phyloP scores from a whole-genome alignment of 805 yeast genomes.

The Yamadazyma kitorensis region DNA sequence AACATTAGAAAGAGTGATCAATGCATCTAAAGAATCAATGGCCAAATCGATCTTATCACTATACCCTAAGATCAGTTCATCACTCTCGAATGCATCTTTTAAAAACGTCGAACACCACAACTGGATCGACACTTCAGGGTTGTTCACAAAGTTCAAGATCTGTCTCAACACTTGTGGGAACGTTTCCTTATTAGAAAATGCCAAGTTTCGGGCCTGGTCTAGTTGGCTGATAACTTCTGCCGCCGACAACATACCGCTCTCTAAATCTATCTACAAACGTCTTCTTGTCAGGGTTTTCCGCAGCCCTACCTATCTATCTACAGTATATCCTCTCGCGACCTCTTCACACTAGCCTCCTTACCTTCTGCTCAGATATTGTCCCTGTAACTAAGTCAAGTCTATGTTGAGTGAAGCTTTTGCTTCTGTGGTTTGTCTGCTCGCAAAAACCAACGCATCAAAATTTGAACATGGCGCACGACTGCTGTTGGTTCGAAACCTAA shows the following conservation, averaged over 20 bases:
- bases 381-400: too few relatives aligned
- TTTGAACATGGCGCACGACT: too few relatives aligned
- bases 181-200: constrained; percentile 26
- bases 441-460: too few relatives aligned
- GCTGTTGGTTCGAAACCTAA: constrained; percentile 1
- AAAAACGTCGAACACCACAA: constrained; percentile 42
- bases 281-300: too few relatives aligned
- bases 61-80: constrained; percentile 21
- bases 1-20: constrained; percentile 25
- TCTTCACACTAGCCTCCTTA: too few relatives aligned
- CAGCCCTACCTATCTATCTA: too few relatives aligned
- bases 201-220: constrained; percentile 37
- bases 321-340: too few relatives aligned
- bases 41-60: constrained; percentile 38
- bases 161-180: constrained; percentile 44
- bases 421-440: too few relatives aligned
- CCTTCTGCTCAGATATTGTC: too few relatives aligned
- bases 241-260: too few relatives aligned
- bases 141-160: constrained; percentile 33
- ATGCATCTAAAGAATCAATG: constrained; percentile 35
- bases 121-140: constrained; percentile 33
- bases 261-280: too few relatives aligned
- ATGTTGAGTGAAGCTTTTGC: too few relatives aligned
- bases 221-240: constrained; percentile 27
- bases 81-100: constrained; percentile 32